Evolutionary conservation across 768 basidiomycete genomes (phyloP), one percentile per base, ranked within the genome.

Genomic region (Harrya chromipes): DNA sequence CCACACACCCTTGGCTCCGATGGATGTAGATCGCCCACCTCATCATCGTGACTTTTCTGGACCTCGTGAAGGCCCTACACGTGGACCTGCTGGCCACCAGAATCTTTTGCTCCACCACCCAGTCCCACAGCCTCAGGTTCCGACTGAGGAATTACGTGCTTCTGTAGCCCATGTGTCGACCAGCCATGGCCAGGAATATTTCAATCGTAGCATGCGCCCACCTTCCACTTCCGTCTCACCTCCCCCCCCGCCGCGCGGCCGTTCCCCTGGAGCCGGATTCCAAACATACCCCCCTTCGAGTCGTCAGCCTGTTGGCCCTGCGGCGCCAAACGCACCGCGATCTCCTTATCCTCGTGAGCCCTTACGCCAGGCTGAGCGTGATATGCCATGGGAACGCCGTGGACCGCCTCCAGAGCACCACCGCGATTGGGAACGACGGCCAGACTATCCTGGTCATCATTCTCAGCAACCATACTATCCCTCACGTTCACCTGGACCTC

Each of bases 1-100:
- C 4, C 86, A 87, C 53, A 80, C 85, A 0, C 84, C 79, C 2
- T 73, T 92, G 20, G 89, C 88, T 6, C 88, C 89, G 0, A 92
- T 92, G 89, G 78, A 72, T 12, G 76, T 86, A 8, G 84, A 87
- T 46, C 75, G 81, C 6, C 79, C 80, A 23, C 58, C 63, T 51
- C 69, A 75, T 49, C 80, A 78, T 35, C 77, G 84, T 17, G 84
- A 86, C 47, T 82, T 81, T 56, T 74, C 77, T 23, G 70, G 68
- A 10, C 68, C 75, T 42, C 77, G 79, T 20, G 80, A 82, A 0
- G 62, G 43, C 0, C 42, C 57, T 24, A 63, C 67, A 31, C 77
- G 84, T 31, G 83, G 81, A 11, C 83, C 81, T 6, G 67, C 73
- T 4, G 78, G 80, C 13, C 79, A 80, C 53, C 80, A 76, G 53